Evolutionary conservation across 2,329 filamentous ascomycete species (phyloP).

Genomic region (Elsinoe batatas): DNA sequence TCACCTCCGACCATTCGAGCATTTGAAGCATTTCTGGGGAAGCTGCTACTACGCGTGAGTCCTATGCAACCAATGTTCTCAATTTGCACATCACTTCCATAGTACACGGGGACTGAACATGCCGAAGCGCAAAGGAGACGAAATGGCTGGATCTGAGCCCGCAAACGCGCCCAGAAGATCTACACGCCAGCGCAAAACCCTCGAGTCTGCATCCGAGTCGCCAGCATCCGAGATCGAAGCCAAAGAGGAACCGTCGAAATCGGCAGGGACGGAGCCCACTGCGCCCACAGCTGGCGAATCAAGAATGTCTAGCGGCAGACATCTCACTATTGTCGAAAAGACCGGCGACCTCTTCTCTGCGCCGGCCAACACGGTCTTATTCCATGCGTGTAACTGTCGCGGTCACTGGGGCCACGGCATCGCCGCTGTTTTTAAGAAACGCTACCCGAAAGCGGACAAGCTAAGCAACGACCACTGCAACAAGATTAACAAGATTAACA

Average conservation of each 20-base stretch:
- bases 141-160: background rate
- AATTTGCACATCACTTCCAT: background rate
- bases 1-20: background rate
- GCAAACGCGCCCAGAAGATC: background rate
- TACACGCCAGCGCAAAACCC: background rate
- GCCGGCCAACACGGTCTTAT: constrained; percentile 40
- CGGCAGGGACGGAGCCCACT: background rate
- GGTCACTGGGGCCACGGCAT: constrained; percentile 52
- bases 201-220: background rate
- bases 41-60: background rate
- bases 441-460: constrained; percentile 43
- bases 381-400: constrained; percentile 51
- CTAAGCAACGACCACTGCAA: constrained; percentile 41
- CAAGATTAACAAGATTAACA: constrained; percentile 18
- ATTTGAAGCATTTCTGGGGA: no score
- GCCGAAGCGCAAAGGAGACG: background rate
- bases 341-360: constrained; percentile 45
- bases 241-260: background rate
- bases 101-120: background rate
- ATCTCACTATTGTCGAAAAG: constrained; percentile 16
- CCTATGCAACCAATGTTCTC: background rate
- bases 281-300: background rate
- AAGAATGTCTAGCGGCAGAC: background rate
- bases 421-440: constrained; percentile 40
- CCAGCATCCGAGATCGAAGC: background rate